Evolutionary conservation across 2,329 filamentous ascomycete species (phyloP).

Genomic region (Neospermospora avenae): DNA sequence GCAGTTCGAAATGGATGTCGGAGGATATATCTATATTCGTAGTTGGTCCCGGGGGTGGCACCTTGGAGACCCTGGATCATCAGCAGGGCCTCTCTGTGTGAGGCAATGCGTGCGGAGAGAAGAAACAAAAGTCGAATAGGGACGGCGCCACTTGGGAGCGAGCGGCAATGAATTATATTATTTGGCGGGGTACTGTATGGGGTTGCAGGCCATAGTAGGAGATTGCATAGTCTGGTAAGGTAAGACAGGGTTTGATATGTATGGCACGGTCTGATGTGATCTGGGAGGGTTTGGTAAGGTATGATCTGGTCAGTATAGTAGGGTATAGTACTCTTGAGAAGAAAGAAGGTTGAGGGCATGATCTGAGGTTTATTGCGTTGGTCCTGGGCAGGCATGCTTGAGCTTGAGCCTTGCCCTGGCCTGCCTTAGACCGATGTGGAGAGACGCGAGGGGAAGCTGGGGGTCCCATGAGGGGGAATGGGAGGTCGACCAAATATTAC

Average conservation of each 20-base stretch:
- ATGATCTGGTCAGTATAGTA: not conserved
- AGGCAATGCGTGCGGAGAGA: constrained; percentile 23
- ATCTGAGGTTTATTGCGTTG: constrained; percentile 22
- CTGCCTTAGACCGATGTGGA: constrained; percentile 1
- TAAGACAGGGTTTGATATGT: constrained; percentile 26
- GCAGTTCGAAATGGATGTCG: constrained; percentile 18
- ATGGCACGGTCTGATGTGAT: not conserved
- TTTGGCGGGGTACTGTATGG: constrained; percentile 31
- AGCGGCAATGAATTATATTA: constrained; percentile 27
- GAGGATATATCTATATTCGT: constrained; percentile 33
- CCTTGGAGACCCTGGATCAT: constrained; percentile 26
- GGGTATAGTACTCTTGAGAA: constrained; percentile 1
- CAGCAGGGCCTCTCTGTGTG: constrained; percentile 29
- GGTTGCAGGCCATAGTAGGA: not conserved
- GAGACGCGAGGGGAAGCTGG: constrained; percentile 6
- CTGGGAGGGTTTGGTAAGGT: not conserved
- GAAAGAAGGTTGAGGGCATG: constrained; percentile 22
- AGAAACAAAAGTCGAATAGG: constrained; percentile 17
- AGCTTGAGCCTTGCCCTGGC: not conserved
- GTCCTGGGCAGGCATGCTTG: not conserved
- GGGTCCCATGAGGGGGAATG: constrained; percentile 1
- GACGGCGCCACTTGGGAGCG: constrained; percentile 27
- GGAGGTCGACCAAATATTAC: not conserved
- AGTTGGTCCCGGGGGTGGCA: constrained; percentile 22
- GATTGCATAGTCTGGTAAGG: not conserved